Evolutionary conservation across 495 filamentous ascomycete genomes (phyloP).

Genomic region (Physcia stellaris): DNA sequence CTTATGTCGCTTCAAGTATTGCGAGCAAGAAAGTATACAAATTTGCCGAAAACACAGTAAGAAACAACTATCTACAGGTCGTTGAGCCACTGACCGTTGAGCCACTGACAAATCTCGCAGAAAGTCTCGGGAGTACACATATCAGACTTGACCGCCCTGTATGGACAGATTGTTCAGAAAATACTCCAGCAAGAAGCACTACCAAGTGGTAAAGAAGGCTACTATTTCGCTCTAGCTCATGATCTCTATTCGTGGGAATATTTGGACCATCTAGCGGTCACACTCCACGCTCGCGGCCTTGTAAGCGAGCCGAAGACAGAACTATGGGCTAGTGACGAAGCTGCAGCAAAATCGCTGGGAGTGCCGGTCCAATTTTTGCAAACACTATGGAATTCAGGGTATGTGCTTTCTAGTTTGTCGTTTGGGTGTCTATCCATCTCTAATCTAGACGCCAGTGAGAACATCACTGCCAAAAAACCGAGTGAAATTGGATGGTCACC

Average conservation of each 20-base stretch:
- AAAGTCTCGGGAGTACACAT: slow-evolving; percentile 19
- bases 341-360: slow-evolving; percentile 23
- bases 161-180: slow-evolving; percentile 20
- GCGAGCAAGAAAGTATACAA: slow-evolving; percentile 25
- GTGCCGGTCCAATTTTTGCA: too few species aligned
- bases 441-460: slow-evolving; percentile 17
- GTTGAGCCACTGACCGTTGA: not conserved
- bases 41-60: slow-evolving; percentile 22
- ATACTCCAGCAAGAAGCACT: slow-evolving; percentile 21
- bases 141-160: slow-evolving; percentile 22
- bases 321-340: slow-evolving; percentile 23
- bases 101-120: slow-evolving; percentile 13
- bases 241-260: slow-evolving; percentile 20
- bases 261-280: slow-evolving; percentile 21
- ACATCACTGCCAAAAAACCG: slow-evolving; percentile 20
- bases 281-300: slow-evolving; percentile 23
- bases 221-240: slow-evolving; percentile 25
- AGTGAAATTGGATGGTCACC: slow-evolving; percentile 24
- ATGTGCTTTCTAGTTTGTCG: too few species aligned
- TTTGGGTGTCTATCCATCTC: slow-evolving; percentile 16
- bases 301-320: slow-evolving; percentile 17
- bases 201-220: slow-evolving; percentile 23
- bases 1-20: too few species aligned
- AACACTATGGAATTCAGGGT: too few species aligned
- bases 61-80: slow-evolving; percentile 4